Evolutionary conservation across 306 rosid genomes (phyloP).

Genomic region (Hylodesmum podocarpum): DNA sequence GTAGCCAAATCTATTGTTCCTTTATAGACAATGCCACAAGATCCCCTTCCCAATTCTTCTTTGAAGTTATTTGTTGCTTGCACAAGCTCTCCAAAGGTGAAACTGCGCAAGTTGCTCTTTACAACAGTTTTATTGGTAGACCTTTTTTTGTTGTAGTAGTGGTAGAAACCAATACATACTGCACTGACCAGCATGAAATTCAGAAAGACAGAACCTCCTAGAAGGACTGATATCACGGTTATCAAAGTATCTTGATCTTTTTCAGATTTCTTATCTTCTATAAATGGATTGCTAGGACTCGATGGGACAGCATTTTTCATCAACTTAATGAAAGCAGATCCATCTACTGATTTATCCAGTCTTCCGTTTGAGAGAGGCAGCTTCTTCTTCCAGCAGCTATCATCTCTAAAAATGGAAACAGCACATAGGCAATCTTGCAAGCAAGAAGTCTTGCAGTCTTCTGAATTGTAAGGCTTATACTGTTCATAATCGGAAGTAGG

Average conservation of each 20-base stretch:
- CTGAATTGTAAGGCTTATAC: not conserved
- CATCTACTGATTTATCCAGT: not conserved
- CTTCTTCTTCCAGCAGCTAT: constrained; percentile 33
- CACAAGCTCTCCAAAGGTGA: constrained; percentile 11
- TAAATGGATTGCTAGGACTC: not conserved
- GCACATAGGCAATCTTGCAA: constrained; percentile 32
- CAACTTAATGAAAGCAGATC: constrained; percentile 30
- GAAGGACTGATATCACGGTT: constrained; percentile 23
- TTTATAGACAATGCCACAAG: constrained; percentile 36
- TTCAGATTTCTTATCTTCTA: not conserved
- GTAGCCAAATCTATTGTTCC: constrained; percentile 1
- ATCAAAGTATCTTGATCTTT: constrained; percentile 23
- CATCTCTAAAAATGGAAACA: not conserved
- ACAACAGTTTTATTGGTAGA: not conserved
- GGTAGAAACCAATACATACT: not conserved
- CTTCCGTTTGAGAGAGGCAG: constrained; percentile 35
- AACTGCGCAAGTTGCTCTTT: constrained; percentile 5
- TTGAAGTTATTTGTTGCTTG: constrained; percentile 30
- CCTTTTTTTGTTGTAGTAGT: not conserved
- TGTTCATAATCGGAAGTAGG: not conserved
- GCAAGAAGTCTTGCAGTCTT: not conserved
- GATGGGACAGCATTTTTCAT: constrained; percentile 2
- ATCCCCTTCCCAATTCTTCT: constrained; percentile 38
- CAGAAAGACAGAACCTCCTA: constrained; percentile 38
- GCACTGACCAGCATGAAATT: constrained; percentile 6